These are phyloP conservation scores for Neurospora sp. DNA, from an alignment of 495 filamentous ascomycete genomes.

Conservation along the genomic window DNA sequence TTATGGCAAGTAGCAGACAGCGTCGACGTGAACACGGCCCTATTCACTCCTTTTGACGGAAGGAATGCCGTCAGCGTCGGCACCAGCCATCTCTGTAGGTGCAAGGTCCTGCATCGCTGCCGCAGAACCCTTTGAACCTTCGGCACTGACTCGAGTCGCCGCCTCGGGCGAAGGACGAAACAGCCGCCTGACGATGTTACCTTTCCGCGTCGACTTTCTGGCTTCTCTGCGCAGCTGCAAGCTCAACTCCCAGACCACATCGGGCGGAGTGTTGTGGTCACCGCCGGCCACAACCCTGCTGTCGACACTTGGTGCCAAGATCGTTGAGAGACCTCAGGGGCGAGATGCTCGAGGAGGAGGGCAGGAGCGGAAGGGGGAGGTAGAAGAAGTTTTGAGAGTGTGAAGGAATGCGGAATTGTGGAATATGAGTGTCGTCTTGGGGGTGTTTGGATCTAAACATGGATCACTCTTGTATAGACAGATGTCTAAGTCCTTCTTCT, in stretches of 20 bases:
- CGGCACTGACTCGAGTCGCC: conserved; percentile 19
- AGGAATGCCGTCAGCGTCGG: too few species aligned
- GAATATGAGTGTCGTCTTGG: neutral
- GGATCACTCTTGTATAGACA: neutral
- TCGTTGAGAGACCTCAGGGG: neutral
- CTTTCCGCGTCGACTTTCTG: conserved; percentile 83
- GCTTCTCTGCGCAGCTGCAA: conserved; percentile 83
- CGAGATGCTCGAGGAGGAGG: neutral
- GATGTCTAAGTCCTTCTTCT: neutral
- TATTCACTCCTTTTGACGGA: too few species aligned
- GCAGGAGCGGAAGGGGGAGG: neutral
- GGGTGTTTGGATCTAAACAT: neutral
- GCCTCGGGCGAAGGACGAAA: neutral
- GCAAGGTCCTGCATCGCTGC: neutral
- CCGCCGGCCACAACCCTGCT: conserved; percentile 80
- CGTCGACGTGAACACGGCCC: too few species aligned
- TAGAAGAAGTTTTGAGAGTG: neutral
- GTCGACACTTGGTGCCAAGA: neutral
- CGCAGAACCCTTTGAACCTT: too few species aligned
- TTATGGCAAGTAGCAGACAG: too few species aligned
- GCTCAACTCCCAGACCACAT: conserved; percentile 79
- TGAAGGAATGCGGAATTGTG: neutral
- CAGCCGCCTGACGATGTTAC: conserved; percentile 40
- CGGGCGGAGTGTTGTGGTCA: conserved; percentile 78
- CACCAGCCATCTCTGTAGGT: too few species aligned